These are phyloP conservation scores for Magnolia changhungtana DNA, from an alignment of 164 flowering plant species.

Conservation along the genomic window DNA sequence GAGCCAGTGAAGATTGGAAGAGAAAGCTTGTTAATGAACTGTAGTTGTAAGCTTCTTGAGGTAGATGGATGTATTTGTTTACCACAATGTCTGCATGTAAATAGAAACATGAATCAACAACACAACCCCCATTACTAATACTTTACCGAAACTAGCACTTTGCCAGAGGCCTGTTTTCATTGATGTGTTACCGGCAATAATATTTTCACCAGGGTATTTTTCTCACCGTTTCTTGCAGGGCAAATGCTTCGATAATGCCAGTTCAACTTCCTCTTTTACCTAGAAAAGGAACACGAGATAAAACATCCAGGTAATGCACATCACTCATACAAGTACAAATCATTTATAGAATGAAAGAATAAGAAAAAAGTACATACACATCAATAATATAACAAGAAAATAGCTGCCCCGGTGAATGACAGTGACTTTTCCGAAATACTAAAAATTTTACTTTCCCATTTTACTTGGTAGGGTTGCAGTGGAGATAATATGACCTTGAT, in stretches of 20 bases:
- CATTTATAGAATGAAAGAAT: neutral
- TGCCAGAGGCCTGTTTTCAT: neutral
- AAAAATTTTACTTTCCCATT: neutral
- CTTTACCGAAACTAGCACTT: neutral
- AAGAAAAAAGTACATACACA: neutral
- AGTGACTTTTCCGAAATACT: neutral
- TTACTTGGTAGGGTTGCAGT: neutral
- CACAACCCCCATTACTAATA: neutral
- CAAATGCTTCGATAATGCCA: constrained; percentile 26
- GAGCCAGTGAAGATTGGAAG: constrained; percentile 81
- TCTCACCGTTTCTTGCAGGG: constrained; percentile 26
- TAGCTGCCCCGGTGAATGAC: neutral
- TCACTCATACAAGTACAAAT: neutral
- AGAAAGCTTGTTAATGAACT: constrained; percentile 51
- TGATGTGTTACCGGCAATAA: neutral
- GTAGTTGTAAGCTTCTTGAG: constrained; percentile 54
- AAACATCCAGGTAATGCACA: neutral
- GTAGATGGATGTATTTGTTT: constrained; percentile 40
- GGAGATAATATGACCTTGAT: neutral
- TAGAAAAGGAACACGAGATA: constrained; percentile 8
- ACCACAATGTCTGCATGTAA: constrained; percentile 42
- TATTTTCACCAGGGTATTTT: neutral
- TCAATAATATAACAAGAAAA: neutral
- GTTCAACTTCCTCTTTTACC: constrained; percentile 40
- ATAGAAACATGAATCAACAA: constrained; percentile 9